Evolutionary conservation across 1,284 basidiomycete genomes (phyloP).

Genomic region (Trametes versicolor): DNA sequence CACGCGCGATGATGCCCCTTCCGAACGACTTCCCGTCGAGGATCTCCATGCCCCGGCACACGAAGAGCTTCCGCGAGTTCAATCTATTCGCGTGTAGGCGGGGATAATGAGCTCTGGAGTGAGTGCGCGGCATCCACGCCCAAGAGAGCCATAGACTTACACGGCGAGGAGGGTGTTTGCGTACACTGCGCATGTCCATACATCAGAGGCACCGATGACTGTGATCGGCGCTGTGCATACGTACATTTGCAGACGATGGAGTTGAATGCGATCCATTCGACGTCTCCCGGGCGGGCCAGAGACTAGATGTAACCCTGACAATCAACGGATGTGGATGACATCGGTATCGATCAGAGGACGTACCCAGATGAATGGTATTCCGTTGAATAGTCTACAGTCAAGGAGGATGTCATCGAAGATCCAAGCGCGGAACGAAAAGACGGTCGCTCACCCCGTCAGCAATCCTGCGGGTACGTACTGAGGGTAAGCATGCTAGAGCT

Average conservation of each 20-base stretch:
- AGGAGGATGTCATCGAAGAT: too few relatives aligned
- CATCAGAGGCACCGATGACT: too few relatives aligned
- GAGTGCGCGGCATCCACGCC: too few relatives aligned
- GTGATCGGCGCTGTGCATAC: not conserved
- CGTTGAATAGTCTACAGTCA: conserved; percentile 12
- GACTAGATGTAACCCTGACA: too few relatives aligned
- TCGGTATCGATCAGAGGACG: too few relatives aligned
- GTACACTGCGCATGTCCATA: conserved; percentile 16
- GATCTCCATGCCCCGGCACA: conserved; percentile 7
- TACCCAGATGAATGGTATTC: conserved; percentile 4
- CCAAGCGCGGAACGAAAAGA: not conserved
- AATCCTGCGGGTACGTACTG: not conserved
- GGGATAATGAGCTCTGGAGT: too few relatives aligned
- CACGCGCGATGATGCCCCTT: conserved; percentile 8
- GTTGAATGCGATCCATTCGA: conserved; percentile 13
- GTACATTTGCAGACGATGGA: not conserved
- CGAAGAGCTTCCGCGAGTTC: conserved; percentile 21
- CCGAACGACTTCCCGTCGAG: not conserved
- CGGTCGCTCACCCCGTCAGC: conserved; percentile 14
- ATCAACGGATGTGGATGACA: too few relatives aligned
- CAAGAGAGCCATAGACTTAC: conserved; percentile 2
- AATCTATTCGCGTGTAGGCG: conserved; percentile 1
- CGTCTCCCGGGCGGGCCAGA: too few relatives aligned
- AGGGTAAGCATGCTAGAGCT: not conserved
- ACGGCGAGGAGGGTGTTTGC: conserved; percentile 27